Evolutionary conservation across 1,284 basidiomycete genomes (phyloP).

Genomic region (Stygiomarasmius scandens): DNA sequence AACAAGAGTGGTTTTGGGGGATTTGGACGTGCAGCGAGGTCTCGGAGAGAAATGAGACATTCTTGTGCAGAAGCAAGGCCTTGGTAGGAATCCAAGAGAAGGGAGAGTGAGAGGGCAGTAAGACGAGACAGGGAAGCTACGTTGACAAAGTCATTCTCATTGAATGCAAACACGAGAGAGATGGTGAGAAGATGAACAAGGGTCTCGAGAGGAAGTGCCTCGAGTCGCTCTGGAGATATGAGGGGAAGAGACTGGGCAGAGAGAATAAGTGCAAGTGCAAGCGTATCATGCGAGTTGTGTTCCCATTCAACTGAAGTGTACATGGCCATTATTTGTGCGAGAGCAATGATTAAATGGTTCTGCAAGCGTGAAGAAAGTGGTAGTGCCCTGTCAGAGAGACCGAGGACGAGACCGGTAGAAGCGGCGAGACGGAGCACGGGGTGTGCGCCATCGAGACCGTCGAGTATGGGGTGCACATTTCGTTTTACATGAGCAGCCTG

Average conservation of each 20-base stretch:
- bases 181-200: conserved; percentile 37
- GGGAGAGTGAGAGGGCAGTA: conserved; percentile 46
- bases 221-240: conserved; percentile 53
- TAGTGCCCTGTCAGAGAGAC: conserved; percentile 52
- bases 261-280: conserved; percentile 45
- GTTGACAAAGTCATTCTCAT: conserved; percentile 35
- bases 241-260: conserved; percentile 60
- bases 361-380: conserved; percentile 47
- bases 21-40: conserved; percentile 6
- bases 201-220: conserved; percentile 57
- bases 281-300: conserved; percentile 33
- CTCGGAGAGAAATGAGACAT: conserved; percentile 41
- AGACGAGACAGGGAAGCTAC: conserved; percentile 53
- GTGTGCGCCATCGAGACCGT: conserved; percentile 66
- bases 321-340: conserved; percentile 73
- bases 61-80: conserved; percentile 48
- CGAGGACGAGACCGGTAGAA: conserved; percentile 64
- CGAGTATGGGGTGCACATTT: conserved; percentile 64
- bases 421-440: conserved; percentile 61
- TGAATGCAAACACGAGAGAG: conserved; percentile 55
- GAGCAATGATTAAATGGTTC: conserved; percentile 63
- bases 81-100: conserved; percentile 50
- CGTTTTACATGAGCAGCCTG: conserved; percentile 66
- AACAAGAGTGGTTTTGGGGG: conserved; percentile 72
- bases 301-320: conserved; percentile 61